phyloP scores from a whole-genome alignment of 495 filamentous ascomycete species.

The Tuber indicum region DNA sequence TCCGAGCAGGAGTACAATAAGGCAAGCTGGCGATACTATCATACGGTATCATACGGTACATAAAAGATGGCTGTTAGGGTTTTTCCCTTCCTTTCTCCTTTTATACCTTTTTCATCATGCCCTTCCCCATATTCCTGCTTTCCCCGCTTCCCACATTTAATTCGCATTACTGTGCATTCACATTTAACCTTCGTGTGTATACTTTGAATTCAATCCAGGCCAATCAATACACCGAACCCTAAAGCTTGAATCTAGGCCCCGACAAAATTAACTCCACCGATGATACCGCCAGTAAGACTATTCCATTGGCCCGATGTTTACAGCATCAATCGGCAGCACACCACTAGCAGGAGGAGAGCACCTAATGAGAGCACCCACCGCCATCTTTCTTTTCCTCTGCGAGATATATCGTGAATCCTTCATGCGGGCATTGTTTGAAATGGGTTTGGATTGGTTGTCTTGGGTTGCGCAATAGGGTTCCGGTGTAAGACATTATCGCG shows the following conservation, averaged over 20 bases:
- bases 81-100: neutral
- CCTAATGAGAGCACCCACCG: neutral
- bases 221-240: neutral
- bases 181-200: slow-evolving; percentile 1
- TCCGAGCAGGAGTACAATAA: neutral
- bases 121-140: neutral
- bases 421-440: neutral
- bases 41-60: too few relatives aligned
- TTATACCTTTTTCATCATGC: slow-evolving; percentile 3
- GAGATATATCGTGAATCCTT: neutral
- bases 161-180: neutral
- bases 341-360: neutral
- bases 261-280: neutral
- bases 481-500: slow-evolving; percentile 6
- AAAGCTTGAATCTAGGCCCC: neutral
- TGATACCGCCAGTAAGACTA: neutral
- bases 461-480: slow-evolving; percentile 5
- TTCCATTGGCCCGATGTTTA: neutral
- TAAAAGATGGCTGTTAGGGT: neutral
- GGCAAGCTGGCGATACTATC: slow-evolving; percentile 4
- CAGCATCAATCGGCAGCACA: neutral
- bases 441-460: neutral
- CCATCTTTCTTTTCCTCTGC: neutral
- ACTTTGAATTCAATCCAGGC: neutral
- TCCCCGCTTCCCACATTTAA: neutral